Evolutionary conservation across 192 early-diverging fungal genomes (phyloP).

Genomic region (Backusella circina): DNA sequence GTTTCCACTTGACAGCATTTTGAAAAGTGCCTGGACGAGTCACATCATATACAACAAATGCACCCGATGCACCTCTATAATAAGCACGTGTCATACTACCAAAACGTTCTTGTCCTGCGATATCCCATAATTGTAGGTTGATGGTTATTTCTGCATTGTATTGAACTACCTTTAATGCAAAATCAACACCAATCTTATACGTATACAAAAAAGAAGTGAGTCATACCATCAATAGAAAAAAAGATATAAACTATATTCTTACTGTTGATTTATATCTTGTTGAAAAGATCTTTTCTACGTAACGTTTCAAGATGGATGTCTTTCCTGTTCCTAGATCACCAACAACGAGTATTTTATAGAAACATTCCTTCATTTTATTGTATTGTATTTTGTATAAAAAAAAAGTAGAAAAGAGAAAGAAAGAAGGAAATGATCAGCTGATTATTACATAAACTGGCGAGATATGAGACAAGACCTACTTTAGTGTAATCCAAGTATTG

Average conservation of each 20-base stretch:
- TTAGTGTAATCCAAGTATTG: background rate
- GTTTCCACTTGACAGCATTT: slow-evolving; percentile 48
- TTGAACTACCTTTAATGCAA: slow-evolving; percentile 52
- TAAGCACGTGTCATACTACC: slow-evolving; percentile 55
- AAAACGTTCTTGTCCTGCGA: slow-evolving; percentile 60
- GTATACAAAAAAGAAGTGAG: no score
- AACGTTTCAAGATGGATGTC: slow-evolving; percentile 54
- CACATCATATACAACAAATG: slow-evolving; percentile 54
- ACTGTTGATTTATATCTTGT: slow-evolving; percentile 54
- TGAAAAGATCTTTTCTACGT: slow-evolving; percentile 52
- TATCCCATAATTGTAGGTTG: slow-evolving; percentile 58
- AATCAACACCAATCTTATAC: slow-evolving; percentile 66
- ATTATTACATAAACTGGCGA: background rate
- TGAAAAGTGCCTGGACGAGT: slow-evolving; percentile 53
- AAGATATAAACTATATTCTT: slow-evolving; percentile 12
- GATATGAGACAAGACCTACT: background rate
- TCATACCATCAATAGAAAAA: background rate
- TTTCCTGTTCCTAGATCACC: slow-evolving; percentile 57
- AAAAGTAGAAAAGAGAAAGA: background rate
- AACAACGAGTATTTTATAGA: slow-evolving; percentile 57
- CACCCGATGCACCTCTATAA: slow-evolving; percentile 51
- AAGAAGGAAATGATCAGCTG: background rate
- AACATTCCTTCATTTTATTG: slow-evolving; percentile 40
- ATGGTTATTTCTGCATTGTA: slow-evolving; percentile 47
- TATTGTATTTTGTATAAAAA: background rate